phyloP scores from a whole-genome alignment of 306 rosid genomes.

The Cicer arietinum region DNA sequence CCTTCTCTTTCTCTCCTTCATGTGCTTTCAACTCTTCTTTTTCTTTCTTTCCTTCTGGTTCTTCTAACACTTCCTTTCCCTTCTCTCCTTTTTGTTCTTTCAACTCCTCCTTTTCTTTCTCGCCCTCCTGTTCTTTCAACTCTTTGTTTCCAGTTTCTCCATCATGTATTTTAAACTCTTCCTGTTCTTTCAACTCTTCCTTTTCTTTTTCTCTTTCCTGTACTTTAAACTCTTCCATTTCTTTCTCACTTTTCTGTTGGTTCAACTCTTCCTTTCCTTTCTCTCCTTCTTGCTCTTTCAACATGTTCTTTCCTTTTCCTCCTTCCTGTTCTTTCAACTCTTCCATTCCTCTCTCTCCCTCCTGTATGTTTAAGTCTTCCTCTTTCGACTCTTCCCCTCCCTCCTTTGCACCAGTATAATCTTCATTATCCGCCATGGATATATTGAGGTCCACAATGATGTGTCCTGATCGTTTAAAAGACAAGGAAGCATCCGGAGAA shows the following conservation, averaged over 20 bases:
- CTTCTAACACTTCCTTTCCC: slow-evolving; percentile 22
- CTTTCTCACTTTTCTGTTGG: slow-evolving; percentile 27
- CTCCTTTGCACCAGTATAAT: slow-evolving; percentile 37
- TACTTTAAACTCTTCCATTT: slow-evolving; percentile 37
- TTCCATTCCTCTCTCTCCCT: slow-evolving; percentile 11
- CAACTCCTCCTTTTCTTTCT: slow-evolving; percentile 38
- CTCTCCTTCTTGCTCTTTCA: slow-evolving; percentile 32
- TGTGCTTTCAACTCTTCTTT: slow-evolving; percentile 12
- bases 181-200: slow-evolving; percentile 4
- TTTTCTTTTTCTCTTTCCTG: slow-evolving; percentile 19
- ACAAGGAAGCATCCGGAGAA: slow-evolving; percentile 43
- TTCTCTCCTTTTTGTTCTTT: slow-evolving; percentile 40
- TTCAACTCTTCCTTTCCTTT: slow-evolving; percentile 27
- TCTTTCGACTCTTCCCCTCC: slow-evolving; percentile 43
- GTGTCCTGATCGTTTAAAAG: slow-evolving; percentile 36
- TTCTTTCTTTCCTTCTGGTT: slow-evolving; percentile 11
- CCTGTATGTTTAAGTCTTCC: slow-evolving; percentile 32
- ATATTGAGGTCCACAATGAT: slow-evolving; percentile 41
- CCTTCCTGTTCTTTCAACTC: slow-evolving; percentile 9
- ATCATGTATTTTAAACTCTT: slow-evolving; percentile 26
- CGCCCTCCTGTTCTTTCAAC: slow-evolving; percentile 34
- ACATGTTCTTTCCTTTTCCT: slow-evolving; percentile 36
- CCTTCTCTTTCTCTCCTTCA: slow-evolving; percentile 38
- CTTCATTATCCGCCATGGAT: slow-evolving; percentile 43
- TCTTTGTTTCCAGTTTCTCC: slow-evolving; percentile 7